These are phyloP conservation scores for Xerocomellus amylosporus DNA, from an alignment of 768 basidiomycete species.

Conservation along the genomic window DNA sequence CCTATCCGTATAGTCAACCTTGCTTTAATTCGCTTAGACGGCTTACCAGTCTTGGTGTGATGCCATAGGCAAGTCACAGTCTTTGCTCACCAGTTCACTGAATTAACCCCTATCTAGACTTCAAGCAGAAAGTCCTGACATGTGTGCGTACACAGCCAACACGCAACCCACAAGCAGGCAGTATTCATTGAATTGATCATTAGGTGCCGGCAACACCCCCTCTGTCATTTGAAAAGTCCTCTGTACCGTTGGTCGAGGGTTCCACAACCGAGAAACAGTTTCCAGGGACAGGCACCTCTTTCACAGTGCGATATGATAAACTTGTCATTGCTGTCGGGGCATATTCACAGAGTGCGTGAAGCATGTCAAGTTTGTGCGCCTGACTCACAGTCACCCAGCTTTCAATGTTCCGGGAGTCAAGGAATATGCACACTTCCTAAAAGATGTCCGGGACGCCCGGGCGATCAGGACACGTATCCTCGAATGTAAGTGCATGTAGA, in stretches of 20 bases:
- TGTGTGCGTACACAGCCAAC: conserved; percentile 48
- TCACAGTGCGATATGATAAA: conserved; percentile 71
- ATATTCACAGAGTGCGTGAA: conserved; percentile 70
- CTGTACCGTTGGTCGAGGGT: conserved; percentile 9
- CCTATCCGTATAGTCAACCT: not conserved
- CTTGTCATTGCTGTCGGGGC: conserved; percentile 83
- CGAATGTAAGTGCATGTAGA: conserved; percentile 49
- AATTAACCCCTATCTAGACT: conserved; percentile 42
- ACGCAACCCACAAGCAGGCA: not conserved
- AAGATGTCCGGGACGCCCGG: conserved; percentile 74
- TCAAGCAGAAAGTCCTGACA: conserved; percentile 53
- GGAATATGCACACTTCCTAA: conserved; percentile 78
- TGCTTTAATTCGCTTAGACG: conserved; percentile 34
- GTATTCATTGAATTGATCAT: not conserved
- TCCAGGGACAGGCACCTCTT: conserved; percentile 37
- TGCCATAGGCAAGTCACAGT: conserved; percentile 48
- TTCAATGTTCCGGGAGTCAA: conserved; percentile 76
- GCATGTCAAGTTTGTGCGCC: conserved; percentile 2
- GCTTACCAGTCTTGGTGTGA: conserved; percentile 79
- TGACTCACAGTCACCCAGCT: conserved; percentile 37
- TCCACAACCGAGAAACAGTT: conserved; percentile 19
- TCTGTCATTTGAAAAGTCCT: conserved; percentile 29
- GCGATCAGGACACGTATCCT: conserved; percentile 67
- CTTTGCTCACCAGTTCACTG: not conserved
- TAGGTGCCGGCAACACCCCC: conserved; percentile 65